Evolutionary conservation across 805 yeast species (phyloP).

Genomic region (Saccharomycopsis schoenii): DNA sequence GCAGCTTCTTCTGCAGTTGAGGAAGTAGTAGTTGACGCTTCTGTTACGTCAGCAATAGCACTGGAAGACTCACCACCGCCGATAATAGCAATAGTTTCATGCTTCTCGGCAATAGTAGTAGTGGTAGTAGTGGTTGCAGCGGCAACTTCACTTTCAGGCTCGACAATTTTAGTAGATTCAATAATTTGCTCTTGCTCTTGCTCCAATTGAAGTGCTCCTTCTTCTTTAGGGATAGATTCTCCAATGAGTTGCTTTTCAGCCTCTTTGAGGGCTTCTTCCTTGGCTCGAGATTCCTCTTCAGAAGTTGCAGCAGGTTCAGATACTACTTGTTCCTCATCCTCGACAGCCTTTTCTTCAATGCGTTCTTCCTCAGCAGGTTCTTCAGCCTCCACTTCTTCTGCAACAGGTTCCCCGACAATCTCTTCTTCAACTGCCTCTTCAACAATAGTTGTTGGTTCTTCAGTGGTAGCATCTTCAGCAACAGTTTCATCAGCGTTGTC

Average conservation of each 20-base stretch:
- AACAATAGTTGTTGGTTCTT: not conserved
- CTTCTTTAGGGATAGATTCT: not conserved
- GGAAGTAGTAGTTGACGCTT: conserved; percentile 1
- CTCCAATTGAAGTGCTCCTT: not conserved
- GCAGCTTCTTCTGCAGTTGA: not conserved
- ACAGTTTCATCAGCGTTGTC: not conserved
- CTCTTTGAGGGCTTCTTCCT: not conserved
- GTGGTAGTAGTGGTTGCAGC: not conserved
- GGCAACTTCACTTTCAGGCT: not conserved
- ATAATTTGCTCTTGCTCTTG: not conserved
- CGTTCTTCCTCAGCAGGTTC: not conserved
- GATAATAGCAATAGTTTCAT: not conserved
- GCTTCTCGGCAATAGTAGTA: not conserved
- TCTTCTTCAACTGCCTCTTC: not conserved
- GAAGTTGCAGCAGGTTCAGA: not conserved
- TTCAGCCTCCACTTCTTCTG: not conserved
- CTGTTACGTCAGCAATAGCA: not conserved
- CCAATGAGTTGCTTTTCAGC: not conserved
- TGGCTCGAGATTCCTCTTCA: conserved; percentile 1
- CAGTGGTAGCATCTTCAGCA: not conserved
- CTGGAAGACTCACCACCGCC: not conserved
- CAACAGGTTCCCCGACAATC: not conserved
- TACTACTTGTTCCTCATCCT: conserved; percentile 1
- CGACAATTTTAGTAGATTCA: not conserved
- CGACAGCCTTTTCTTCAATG: not conserved